Evolutionary conservation across 805 yeast genomes (phyloP), one percentile per base, ranked within the genome.

Genomic region (Henningerozyma blattae): DNA sequence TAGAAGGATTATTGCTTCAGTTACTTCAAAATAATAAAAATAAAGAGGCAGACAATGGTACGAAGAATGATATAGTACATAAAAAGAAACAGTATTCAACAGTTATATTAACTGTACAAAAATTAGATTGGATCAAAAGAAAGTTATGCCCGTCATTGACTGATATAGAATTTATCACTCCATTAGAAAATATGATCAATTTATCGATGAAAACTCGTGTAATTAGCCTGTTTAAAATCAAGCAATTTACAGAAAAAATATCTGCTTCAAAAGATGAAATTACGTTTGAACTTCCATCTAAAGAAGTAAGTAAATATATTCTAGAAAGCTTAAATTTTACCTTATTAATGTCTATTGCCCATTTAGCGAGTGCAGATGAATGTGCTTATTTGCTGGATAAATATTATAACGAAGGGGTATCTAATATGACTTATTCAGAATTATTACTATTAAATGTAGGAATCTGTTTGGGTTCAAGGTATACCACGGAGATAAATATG

Each of bases 401-500:
- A 31, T 47, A 44, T 31, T 48, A 44, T 34, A 19, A 26, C 10
- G 8, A 15, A 13, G 34, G 37, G 8, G 20, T 28, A 4, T 34
- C 36, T 6, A 33, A 36, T 15, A 35, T 53, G 17, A 36, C 51
- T 3, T 49, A 50, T 30, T 46, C 57, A 3, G 56, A 52, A 40
- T 33, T 43, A 15, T 30, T 53, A 3, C 35, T 53, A 3, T 27
- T 53, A 19, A 48, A 53, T 32, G 45, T 48, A n/a, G 34, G 45
- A 25, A 20, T 53, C 1, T 43, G 48, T 27, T 38, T 44, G 2
- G 43, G 55, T 18, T 45, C 55, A 3, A n/a, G n/a, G n/a, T n/a
- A n/a, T n/a, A n/a, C n/a, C n/a, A n/a, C n/a, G n/a, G n/a, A n/a
- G n/a, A n/a, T n/a, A n/a, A n/a, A n/a, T n/a, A n/a, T n/a, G n/a